Evolutionary conservation across 2,329 filamentous ascomycete genomes (phyloP), one percentile per base, ranked within the genome.

Genomic region (Claviceps cyperi): DNA sequence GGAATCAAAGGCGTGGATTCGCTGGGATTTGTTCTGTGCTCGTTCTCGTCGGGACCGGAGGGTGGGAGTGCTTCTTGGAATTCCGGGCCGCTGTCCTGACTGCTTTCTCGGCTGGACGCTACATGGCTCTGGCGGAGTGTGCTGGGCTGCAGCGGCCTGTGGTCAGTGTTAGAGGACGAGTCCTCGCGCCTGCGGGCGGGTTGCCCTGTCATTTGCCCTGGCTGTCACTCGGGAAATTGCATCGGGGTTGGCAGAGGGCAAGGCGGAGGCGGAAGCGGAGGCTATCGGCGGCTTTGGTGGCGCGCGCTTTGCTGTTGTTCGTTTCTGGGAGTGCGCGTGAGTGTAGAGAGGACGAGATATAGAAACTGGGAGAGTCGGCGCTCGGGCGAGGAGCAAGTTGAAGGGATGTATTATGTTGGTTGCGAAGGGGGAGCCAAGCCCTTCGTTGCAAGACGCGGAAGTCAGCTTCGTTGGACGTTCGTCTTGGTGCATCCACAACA

Each of bases 1-100:
- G 54, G 59, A 13, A 78, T 66, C 24, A 82, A 64, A 2, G 74
- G 69, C 1, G 77, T 78, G 2, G 69, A 71, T 57, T 82, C 78
- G 55, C 64, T 66, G 7, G 66, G 56, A 37, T 55, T 55, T 19
- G 55, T 51, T 38, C 52, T 50, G 9, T 32, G 28, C 11, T 53
- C 47, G 11, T 57, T 52, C 49, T 54, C 56, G 49, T 14, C 51
- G 36, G 45, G 37, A 35, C 37, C 41, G 35, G 51, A 38, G 40
- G 53, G 51, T 43, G 38, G 46, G 13, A 43, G 40, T 15, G 55
- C 45, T 22, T 52, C 38, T 11, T 54, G 47, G 15, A 49, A 49
- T 50, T 47, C 53, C 47, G 49, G 46, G 38, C 50, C 50, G 41
- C 53, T 53, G 47, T 53, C 52, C 5, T 54, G 50, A 51, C 57